Evolutionary conservation across 169 alveolate species (phyloP).

Genomic region (Plasmodium vinckei): DNA sequence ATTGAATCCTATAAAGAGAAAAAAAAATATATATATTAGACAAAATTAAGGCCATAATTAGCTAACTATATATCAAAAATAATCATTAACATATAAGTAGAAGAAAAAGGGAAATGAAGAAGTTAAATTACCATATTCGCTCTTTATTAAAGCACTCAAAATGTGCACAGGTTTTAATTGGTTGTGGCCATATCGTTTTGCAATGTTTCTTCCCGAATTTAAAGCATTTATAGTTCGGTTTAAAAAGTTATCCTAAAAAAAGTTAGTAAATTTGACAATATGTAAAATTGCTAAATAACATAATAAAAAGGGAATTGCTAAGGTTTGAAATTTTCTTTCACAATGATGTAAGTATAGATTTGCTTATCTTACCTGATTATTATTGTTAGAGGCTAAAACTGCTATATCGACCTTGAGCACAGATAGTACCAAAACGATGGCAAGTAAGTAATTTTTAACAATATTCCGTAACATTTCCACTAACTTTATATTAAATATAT

Average conservation of each 20-base stretch:
- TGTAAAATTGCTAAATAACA: background rate
- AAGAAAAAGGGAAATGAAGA: background rate
- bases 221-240: conserved; percentile 70
- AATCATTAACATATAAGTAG: background rate
- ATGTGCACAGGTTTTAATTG: conserved; percentile 65
- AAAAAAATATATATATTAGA: background rate
- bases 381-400: conserved; percentile 16
- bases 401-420: conserved; percentile 6
- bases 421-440: conserved; percentile 7
- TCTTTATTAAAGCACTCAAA: conserved; percentile 42
- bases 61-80: background rate
- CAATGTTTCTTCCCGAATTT: conserved; percentile 50
- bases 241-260: conserved; percentile 17
- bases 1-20: conserved; percentile 19
- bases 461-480: conserved; percentile 3
- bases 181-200: conserved; percentile 74
- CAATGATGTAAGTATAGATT: background rate
- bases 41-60: background rate
- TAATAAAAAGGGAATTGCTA: background rate
- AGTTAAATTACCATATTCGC: conserved; percentile 48
- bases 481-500: background rate
- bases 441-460: background rate
- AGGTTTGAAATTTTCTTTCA: background rate
- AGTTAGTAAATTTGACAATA: background rate
- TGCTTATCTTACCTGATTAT: conserved; percentile 16